phyloP scores from a whole-genome alignment of 768 basidiomycete species.

The Flagelloscypha sp. region DNA sequence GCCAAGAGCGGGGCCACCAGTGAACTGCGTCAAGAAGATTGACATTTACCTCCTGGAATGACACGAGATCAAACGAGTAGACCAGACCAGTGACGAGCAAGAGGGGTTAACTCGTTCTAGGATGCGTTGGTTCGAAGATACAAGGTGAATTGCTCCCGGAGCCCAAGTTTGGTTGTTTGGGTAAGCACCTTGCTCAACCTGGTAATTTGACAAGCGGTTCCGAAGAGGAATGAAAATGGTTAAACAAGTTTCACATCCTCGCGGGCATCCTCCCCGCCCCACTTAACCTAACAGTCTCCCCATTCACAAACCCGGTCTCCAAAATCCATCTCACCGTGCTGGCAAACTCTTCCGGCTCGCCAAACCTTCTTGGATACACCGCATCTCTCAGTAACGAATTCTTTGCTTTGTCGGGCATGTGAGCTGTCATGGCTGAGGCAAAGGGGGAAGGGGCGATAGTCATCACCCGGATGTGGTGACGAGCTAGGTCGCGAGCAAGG shows the following conservation, averaged over 20 bases:
- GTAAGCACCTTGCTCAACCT: too few relatives aligned
- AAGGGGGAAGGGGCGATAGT: constrained; percentile 31
- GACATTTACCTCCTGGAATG: too few relatives aligned
- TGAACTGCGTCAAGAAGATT: too few relatives aligned
- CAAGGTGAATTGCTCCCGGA: too few relatives aligned
- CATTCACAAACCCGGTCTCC: constrained; percentile 27
- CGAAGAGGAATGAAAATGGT: too few relatives aligned
- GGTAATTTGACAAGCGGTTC: too few relatives aligned
- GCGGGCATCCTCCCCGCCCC: constrained; percentile 14
- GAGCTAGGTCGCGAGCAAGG: constrained; percentile 30
- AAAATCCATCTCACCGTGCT: constrained; percentile 22
- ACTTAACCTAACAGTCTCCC: constrained; percentile 15
- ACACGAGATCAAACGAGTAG: too few relatives aligned
- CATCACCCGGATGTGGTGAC: constrained; percentile 28
- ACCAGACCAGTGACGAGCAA: too few relatives aligned
- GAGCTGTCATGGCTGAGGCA: constrained; percentile 23
- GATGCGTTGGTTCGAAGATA: too few relatives aligned
- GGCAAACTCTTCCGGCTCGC: constrained; percentile 24
- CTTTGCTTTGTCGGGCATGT: constrained; percentile 17
- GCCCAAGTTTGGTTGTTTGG: too few relatives aligned
- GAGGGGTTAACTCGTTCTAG: too few relatives aligned
- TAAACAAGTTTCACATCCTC: constrained; percentile 13
- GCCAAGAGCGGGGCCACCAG: too few relatives aligned
- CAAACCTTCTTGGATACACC: constrained; percentile 29
- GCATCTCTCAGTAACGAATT: constrained; percentile 12